Evolutionary conservation across 805 yeast genomes (phyloP), one percentile per base, ranked within the genome.

Genomic region (Yarrowia sp.): DNA sequence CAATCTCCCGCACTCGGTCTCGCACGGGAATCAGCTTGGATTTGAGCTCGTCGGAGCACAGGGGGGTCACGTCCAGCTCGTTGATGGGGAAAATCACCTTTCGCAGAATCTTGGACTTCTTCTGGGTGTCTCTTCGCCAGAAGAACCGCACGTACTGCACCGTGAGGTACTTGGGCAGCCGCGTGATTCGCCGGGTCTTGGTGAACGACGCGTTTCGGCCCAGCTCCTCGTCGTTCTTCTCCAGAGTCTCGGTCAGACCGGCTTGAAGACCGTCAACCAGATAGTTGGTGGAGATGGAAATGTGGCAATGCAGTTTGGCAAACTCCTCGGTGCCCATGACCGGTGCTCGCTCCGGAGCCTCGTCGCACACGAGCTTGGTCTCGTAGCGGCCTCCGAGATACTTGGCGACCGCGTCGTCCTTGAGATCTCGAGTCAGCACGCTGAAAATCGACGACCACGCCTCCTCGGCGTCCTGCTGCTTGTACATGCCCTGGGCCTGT

Each of bases 381-480:
- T 84, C 87, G 74, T 90, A 89, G 46, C 83, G 81, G 55, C 96
- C 81, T 56, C 85, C 86, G 76, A 93, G 89, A 70, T 82, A 82
- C 69, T 83, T 83, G 65, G 86, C 85, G 44, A 86, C 77, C 65
- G 83, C 79, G 19, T 65, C 49, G 13, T 77, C 78, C 58, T 70
- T 68, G 84, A 82, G 13, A 81, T 83, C 24, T 77, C 69, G 74
- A 43, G 83, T 77, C 69, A 91, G 77, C 39, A 83, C 78, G 42
- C 81, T 79, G 70, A 93, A 78, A 63, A 95, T 83, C 76, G 90
- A 94, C 9, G 97, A 88, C 79, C 87, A 92, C 17, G 94, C 90
- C 77, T 95, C 99, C 79, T 95, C 99, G 0, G 99, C 99, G 80
- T 95, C 99, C 79, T 95, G 99, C 79, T 95, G 99, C 78, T 91